A percentile compares a stretch with the other conserved stretches of the same genome.
phyloP scores from a whole-genome alignment of 163 green algal genomes.

The Chlamydomonas reinhardtii region DNA sequence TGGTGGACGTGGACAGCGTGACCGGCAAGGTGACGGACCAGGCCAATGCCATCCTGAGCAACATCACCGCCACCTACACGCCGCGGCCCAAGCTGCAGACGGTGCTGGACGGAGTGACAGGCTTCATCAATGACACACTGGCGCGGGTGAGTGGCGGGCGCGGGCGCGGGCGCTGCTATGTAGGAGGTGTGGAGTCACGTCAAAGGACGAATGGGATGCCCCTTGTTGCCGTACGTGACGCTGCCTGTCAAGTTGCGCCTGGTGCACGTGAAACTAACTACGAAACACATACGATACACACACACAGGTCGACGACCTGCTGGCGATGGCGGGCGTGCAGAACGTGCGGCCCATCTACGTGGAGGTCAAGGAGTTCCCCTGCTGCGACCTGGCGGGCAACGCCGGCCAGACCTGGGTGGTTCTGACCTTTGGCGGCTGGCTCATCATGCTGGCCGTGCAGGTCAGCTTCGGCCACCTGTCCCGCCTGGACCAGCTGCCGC shows the following conservation, averaged over 20 bases:
- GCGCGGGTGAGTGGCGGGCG: not conserved
- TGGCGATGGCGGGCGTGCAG: not conserved
- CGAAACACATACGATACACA: no score
- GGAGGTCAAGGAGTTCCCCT: slow-evolving; percentile 18
- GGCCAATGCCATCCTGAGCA: not conserved
- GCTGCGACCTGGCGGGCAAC: slow-evolving; percentile 15
- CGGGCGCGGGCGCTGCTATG: not conserved
- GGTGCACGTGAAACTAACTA: no score
- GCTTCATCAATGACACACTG: slow-evolving; percentile 18
- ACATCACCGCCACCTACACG: slow-evolving; percentile 2
- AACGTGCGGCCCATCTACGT: slow-evolving; percentile 24
- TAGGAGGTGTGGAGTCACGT: no score
- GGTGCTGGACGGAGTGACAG: not conserved
- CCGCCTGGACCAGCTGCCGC: slow-evolving; percentile 27
- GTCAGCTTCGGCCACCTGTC: slow-evolving; percentile 24
- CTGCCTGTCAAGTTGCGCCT: no score
- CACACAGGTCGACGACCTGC: slow-evolving; percentile 14
- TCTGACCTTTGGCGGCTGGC: slow-evolving; percentile 44
- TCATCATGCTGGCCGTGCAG: not conserved
- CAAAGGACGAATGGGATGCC: no score
- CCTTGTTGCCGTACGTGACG: no score
- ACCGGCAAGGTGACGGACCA: not conserved
- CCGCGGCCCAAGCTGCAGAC: not conserved
- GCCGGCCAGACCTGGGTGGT: not conserved
- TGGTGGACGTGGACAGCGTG: slow-evolving; percentile 53